Percentiles rank a stretch among this genome's conserved stretches.
Evolutionary conservation across 768 basidiomycete genomes (phyloP).

Genomic region (Tricholoma terreum): DNA sequence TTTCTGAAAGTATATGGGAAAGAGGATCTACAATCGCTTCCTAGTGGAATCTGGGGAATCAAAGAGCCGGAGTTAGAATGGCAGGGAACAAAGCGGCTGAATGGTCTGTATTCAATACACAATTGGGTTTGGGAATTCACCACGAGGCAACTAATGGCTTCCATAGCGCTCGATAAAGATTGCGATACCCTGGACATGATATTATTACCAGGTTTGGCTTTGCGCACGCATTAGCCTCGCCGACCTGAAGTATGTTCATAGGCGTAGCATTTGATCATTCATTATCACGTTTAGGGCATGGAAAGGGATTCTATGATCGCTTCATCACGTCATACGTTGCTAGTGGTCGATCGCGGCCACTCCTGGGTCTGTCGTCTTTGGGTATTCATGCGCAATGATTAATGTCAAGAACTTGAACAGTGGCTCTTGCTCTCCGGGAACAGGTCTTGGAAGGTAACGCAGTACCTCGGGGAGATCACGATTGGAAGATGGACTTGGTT

Average conservation of each 20-base stretch:
- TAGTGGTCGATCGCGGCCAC: constrained; percentile 43
- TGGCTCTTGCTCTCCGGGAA: constrained; percentile 62
- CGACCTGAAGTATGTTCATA: constrained; percentile 18
- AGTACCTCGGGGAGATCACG: constrained; percentile 53
- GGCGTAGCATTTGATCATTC: constrained; percentile 75
- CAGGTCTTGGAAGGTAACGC: constrained; percentile 52
- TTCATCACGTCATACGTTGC: constrained; percentile 59
- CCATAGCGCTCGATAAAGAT: constrained; percentile 34
- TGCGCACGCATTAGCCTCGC: not conserved
- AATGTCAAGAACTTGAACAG: constrained; percentile 29
- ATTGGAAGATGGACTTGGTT: constrained; percentile 65
- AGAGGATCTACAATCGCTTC: constrained; percentile 56
- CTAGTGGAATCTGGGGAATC: constrained; percentile 71
- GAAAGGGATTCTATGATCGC: constrained; percentile 81
- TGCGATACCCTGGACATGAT: constrained; percentile 56
- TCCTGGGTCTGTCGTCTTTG: constrained; percentile 48
- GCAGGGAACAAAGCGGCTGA: constrained; percentile 42
- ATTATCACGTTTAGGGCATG: constrained; percentile 71
- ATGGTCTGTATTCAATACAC: constrained; percentile 38
- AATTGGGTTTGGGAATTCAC: not conserved
- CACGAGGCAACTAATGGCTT: constrained; percentile 6
- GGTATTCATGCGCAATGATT: constrained; percentile 4
- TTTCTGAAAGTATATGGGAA: constrained; percentile 58
- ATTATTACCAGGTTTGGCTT: constrained; percentile 57
- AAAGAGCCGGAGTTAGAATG: constrained; percentile 55